These are phyloP conservation scores for Aspergillus sp. DNA, from an alignment of 2,329 filamentous ascomycete species.

Conservation along the genomic window DNA sequence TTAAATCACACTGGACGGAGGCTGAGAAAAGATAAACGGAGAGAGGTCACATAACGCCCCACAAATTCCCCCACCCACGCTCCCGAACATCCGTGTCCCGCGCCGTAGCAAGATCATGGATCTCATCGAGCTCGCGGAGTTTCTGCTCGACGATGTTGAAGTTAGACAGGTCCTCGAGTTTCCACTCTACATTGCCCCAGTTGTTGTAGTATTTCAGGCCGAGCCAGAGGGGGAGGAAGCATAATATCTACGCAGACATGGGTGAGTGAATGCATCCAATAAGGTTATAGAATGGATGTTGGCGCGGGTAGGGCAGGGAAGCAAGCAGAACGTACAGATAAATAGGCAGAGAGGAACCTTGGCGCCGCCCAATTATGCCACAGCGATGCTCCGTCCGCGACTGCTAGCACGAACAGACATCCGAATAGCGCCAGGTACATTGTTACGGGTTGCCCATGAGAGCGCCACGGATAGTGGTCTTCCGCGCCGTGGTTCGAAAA, in stretches of 20 bases:
- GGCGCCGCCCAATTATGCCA: slow-evolving; percentile 43
- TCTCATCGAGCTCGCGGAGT: slow-evolving; percentile 37
- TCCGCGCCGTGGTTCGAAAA: slow-evolving; percentile 11
- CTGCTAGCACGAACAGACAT: slow-evolving; percentile 42
- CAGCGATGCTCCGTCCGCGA: slow-evolving; percentile 40
- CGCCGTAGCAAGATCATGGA: slow-evolving; percentile 25
- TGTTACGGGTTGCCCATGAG: slow-evolving; percentile 44
- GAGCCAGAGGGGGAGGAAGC: slow-evolving; percentile 37
- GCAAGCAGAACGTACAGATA: slow-evolving; percentile 38
- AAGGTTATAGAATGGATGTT: neutral
- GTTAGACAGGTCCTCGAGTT: slow-evolving; percentile 38
- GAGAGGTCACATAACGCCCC: slow-evolving; percentile 17
- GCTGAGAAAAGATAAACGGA: neutral
- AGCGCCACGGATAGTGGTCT: slow-evolving; percentile 46
- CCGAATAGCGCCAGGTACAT: slow-evolving; percentile 42
- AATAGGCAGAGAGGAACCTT: slow-evolving; percentile 45
- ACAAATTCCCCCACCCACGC: slow-evolving; percentile 22
- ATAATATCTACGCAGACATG: slow-evolving; percentile 29
- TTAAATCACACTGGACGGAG: too few relatives aligned
- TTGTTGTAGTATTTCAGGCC: slow-evolving; percentile 30
- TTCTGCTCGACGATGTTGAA: slow-evolving; percentile 32
- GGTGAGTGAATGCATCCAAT: neutral
- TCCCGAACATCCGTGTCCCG: slow-evolving; percentile 3
- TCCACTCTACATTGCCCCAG: slow-evolving; percentile 31
- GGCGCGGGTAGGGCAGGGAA: neutral